These are phyloP conservation scores for Mitragyna speciosa DNA, from an alignment of 257 asterid species.

Conservation along the genomic window DNA sequence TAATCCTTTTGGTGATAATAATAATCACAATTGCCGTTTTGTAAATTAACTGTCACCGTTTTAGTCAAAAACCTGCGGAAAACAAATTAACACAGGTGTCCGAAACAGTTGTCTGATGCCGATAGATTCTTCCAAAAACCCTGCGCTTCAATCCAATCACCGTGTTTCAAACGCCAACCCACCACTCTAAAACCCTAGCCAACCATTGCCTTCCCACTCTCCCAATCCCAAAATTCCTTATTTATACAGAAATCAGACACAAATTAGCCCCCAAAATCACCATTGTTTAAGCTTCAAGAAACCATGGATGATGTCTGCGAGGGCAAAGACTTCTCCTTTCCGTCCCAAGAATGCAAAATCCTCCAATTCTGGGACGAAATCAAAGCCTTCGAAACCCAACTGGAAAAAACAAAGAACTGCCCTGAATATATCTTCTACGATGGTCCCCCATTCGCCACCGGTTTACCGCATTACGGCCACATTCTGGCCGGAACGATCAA, in stretches of 20 bases:
- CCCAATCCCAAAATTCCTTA: not conserved
- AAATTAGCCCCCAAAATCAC: not conserved
- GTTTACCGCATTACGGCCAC: slow-evolving; percentile 96
- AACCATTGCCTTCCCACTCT: not conserved
- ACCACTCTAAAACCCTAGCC: not conserved
- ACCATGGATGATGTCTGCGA: slow-evolving; percentile 90
- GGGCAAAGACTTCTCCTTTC: slow-evolving; percentile 90
- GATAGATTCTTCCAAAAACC: no score
- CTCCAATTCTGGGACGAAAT: slow-evolving; percentile 68
- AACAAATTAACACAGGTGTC: no score
- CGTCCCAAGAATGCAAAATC: slow-evolving; percentile 65
- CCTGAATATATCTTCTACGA: slow-evolving; percentile 94
- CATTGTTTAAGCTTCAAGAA: slow-evolving; percentile 15
- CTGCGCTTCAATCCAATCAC: not conserved
- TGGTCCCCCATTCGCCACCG: slow-evolving; percentile 99
- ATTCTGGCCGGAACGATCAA: slow-evolving; percentile 92
- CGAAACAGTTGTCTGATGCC: no score
- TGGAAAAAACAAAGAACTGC: slow-evolving; percentile 53
- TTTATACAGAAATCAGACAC: no score
- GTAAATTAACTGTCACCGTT: no score
- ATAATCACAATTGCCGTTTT: no score
- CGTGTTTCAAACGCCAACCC: not conserved
- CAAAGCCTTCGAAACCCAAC: slow-evolving; percentile 83
- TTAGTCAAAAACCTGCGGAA: no score
- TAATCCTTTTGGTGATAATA: no score